Base-by-base conservation (phyloP, 208 protist genomes). In the Leishmania turanica region DNA sequence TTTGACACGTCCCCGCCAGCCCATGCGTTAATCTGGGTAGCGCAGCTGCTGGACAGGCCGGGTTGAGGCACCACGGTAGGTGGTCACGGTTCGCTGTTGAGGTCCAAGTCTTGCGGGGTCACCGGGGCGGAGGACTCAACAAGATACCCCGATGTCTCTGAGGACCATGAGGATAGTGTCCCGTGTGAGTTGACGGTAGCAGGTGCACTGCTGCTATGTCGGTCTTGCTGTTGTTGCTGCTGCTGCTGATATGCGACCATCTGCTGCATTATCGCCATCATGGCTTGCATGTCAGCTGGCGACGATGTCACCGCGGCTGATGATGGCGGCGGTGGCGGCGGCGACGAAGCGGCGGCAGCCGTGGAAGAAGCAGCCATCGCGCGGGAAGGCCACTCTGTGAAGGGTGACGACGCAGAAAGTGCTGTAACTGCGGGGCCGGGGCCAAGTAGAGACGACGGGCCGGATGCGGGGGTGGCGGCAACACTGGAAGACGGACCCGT, bases 261-360 rank as follows among this genome's bases (percentile, higher is more conserved):
- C 71, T 85, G 60, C 69, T 91, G 88, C 81, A 91, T 89, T 84
- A 93, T 89, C 42, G 69, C 66, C 86, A 90, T 84, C 90, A 91
- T 89, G 31, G 81, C 81, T 64, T 68, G 80, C 89, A 89, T 75
- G 78, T 87, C 78, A 45, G 82, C 62, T 21, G 31, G 31, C 11
- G 62, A 68, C 62, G 31, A 31, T 31, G 15, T 40, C 62, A 13
- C 31, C 31, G 31, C 62, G 15, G 40, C 80, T 45, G 82, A 56
- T 21, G 60, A 13, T 8, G 47, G 51, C 21, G 53, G 51, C 64
- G 66, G 40, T 40, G 40, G 24, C 75, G 68, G 74, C 71, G 42
- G 34, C 75, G 68, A 68, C 71, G 68, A 2, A 17, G 66, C 0
- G 40, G n/a, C 9, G 42, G 68, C 37, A 37, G 19, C 65, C 2